Conservation (phyloP, 257 asterid species). For the Eustoma russellianum region DNA sequence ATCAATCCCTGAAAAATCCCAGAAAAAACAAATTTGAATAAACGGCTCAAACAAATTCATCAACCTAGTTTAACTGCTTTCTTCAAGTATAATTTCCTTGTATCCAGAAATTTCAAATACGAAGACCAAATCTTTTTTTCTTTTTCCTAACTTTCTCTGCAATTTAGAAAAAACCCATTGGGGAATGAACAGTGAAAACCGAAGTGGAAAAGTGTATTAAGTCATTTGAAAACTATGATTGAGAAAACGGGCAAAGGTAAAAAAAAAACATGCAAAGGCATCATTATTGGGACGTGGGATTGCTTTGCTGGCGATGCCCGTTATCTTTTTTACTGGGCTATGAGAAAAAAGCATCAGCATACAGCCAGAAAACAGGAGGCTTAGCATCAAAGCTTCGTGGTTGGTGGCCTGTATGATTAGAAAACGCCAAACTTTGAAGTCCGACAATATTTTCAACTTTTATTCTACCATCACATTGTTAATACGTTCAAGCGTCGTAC, state of each 20-base stretch:
- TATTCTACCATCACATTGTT: no score
- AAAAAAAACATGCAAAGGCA: neutral
- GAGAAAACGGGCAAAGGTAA: neutral
- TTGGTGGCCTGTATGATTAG: constrained; percentile 1
- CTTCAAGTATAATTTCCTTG: neutral
- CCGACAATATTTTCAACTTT: no score
- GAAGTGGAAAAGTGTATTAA: no score
- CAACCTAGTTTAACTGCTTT: no score
- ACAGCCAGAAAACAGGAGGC: neutral
- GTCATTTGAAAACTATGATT: neutral
- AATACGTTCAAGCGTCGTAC: no score
- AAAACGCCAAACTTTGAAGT: neutral
- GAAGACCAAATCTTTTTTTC: no score
- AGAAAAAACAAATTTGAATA: no score
- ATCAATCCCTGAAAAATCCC: no score
- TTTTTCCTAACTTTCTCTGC: no score
- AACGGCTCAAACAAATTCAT: no score
- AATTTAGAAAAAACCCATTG: no score
- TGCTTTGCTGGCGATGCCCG: no score
- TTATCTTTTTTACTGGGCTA: neutral
- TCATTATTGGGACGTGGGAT: neutral
- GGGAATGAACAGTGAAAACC: neutral
- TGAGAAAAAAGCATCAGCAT: neutral
- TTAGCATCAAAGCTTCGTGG: constrained; percentile 19
- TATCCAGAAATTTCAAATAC: neutral